Base-by-base conservation (phyloP, 148 eudicot species). In the Rhododendron kiyosumense region DNA sequence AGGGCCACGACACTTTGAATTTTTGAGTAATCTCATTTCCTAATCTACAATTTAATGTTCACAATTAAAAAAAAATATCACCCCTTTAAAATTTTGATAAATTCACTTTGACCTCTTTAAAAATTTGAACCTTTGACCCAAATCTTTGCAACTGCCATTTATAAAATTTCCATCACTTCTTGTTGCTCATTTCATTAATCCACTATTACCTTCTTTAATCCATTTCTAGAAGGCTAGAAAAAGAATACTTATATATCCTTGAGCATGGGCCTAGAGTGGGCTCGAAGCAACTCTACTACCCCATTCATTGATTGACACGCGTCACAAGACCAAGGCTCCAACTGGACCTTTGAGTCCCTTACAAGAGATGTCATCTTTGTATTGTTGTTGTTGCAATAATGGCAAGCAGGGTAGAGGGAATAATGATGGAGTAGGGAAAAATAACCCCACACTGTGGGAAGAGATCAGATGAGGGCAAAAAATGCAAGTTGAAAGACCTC, bases 221-320 rank as follows among this genome's bases (percentile, higher is more conserved):
- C 74, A 84, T 49, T 67, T 67, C 4, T 67, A 24, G 32, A 63
- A 8, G 24, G 7, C 4, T 67, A 24, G 32, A 63, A 8, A 63
- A 22, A 54, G 11, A 24, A 2, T 63, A 63, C 30, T 26, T 41
- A 41, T 41, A 26, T 65, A 65, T 65, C 74, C 85, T 73, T 26
- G 30, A 51, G 34, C 67, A 81, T 84, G 84, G 86, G 73, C 84
- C 45, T 80, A 86, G 86, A 88, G 90, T 88, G 85, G 83, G 86
- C 74, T 86, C 74, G 80, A 88, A 84, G 88, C 75, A 76, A 88
- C 78, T 86, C 88, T 77, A 82, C 79, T 49, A n/a, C 65, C 22
- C 86, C 69, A 86, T 69, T 86, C 63, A 79, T 84, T 51, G 45
- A 34, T 4, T 84, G 80, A 75, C 88, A 83, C 65, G 84, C 81